Evolutionary conservation across 2,329 filamentous ascomycete species (phyloP), one percentile per base, ranked within the genome.

Genomic region (Pseudogymnoascus sp.): DNA sequence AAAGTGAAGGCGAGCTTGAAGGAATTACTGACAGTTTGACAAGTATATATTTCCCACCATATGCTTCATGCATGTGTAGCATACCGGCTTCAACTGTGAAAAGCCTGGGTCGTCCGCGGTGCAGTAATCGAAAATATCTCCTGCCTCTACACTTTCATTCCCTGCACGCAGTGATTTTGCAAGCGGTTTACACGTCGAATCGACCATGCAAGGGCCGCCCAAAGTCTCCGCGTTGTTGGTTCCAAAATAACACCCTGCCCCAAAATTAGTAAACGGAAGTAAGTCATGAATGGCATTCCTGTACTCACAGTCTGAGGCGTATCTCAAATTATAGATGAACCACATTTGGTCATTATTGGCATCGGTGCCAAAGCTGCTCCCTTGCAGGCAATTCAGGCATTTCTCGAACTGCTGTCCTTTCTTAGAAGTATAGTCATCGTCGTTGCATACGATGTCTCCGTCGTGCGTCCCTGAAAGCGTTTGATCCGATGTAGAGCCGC

Each of bases 361-460:
- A 28, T 48, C 37, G 13, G 35, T 39, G 37, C 35, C 34, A 33
- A 59, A 59, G 35, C 37, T 38, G 37, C 57, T 59, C 2, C 15
- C 37, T n/a, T 59, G 57, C 12, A 59, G 57, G 12, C 57, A 59
- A n/a, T 39, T 10, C 19, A 59, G 38, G 37, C 57, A 59, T n/a
- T 48, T 12, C 57, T 59, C n/a, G 15, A 59, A 59, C 57, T 59
- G 33, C 37, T 26, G 57, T 6, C 37, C 57, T 12, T 59, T 48
- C 23, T 23, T 28, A 5, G 33, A 30, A 26, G 57, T 30, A 37
- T 67, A 71, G 37, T 66, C 37, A 3, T 34, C 35, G 45, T 71
- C 68, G 15, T 58, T 61, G 59, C 69, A 71, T 15, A 64, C 63
- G 3, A 84, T 74, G 13, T 83, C 80, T 0, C 71, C 70, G 1